These are phyloP conservation scores for Septoria linicola DNA, from an alignment of 2,329 filamentous ascomycete species.

Conservation along the genomic window DNA sequence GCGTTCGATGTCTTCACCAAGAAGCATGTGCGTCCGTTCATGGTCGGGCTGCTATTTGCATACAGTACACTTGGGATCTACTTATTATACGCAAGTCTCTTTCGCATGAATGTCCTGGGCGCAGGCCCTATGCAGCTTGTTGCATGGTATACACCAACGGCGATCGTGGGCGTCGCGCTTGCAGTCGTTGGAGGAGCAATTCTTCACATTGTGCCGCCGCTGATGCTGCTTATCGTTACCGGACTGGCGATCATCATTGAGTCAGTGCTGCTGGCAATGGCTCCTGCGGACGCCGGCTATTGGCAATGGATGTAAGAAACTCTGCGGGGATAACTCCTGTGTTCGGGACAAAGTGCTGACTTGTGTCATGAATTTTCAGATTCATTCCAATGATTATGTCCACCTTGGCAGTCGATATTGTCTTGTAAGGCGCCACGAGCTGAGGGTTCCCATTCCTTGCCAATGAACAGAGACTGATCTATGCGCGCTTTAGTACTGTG, in stretches of 20 bases:
- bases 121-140: conserved; percentile 63
- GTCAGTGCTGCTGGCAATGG: conserved; percentile 63
- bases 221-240: conserved; percentile 62
- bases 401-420: conserved; percentile 73
- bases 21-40: conserved; percentile 66
- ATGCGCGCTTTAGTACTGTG: conserved; percentile 51
- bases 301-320: conserved; percentile 62
- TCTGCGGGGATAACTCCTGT: no score
- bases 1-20: conserved; percentile 68
- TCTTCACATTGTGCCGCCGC: conserved; percentile 65
- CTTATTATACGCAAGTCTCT: conserved; percentile 67
- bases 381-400: conserved; percentile 69
- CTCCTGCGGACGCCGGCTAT: conserved; percentile 58
- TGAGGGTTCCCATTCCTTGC: background rate
- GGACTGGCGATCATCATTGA: conserved; percentile 59
- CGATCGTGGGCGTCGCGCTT: conserved; percentile 65
- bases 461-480: background rate
- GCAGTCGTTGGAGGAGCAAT: conserved; percentile 62
- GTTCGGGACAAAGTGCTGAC: no score
- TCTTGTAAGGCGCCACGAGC: conserved; percentile 46
- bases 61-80: conserved; percentile 70
- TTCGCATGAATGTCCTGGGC: conserved; percentile 62
- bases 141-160: conserved; percentile 68
- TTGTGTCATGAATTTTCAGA: no score
- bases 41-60: conserved; percentile 60